A percentile compares a stretch with the other conserved stretches of the same genome.
These are phyloP conservation scores for Tympanopsis confertula DNA, from an alignment of 2,329 filamentous ascomycete species.

Conservation along the genomic window DNA sequence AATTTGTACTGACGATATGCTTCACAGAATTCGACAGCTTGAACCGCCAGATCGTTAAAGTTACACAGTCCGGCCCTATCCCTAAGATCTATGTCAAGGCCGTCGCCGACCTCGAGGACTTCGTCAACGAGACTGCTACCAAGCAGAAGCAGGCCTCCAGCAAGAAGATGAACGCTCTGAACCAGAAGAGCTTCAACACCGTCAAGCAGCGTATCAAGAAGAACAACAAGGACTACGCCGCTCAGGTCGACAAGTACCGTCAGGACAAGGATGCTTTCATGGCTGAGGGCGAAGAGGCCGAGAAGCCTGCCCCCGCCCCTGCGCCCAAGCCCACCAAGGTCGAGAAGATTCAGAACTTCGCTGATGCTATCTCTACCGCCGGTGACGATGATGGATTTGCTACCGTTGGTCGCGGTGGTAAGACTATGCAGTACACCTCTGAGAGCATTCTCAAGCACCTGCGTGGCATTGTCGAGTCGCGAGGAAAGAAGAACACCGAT, in stretches of 20 bases:
- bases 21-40: slow-evolving; percentile 84
- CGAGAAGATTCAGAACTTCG: slow-evolving; percentile 30
- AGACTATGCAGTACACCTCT: slow-evolving; percentile 80
- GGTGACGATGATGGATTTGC: slow-evolving; percentile 79
- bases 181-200: slow-evolving; percentile 85
- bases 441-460: slow-evolving; percentile 98
- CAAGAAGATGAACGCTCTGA: slow-evolving; percentile 98
- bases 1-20: too few species aligned
- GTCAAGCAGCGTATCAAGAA: slow-evolving; percentile 98
- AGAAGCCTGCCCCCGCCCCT: slow-evolving; percentile 7
- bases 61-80: slow-evolving; percentile 63
- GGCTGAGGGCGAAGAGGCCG: slow-evolving; percentile 69
- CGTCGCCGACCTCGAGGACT: slow-evolving; percentile 85
- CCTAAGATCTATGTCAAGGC: slow-evolving; percentile 90
- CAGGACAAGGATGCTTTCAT: slow-evolving; percentile 79
- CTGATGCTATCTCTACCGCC: slow-evolving; percentile 23
- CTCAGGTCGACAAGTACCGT: slow-evolving; percentile 77
- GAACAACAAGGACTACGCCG: slow-evolving; percentile 89
- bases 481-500: slow-evolving; percentile 98
- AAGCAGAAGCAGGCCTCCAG: slow-evolving; percentile 93
- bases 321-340: slow-evolving; percentile 39
- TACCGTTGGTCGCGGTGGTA: slow-evolving; percentile 79
- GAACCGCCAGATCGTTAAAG: slow-evolving; percentile 73
- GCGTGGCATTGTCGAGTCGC: slow-evolving; percentile 80
- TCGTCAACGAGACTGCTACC: slow-evolving; percentile 82